phyloP scores from a whole-genome alignment of 2,329 filamentous ascomycete species.

The Geosmithia morbida region DNA sequence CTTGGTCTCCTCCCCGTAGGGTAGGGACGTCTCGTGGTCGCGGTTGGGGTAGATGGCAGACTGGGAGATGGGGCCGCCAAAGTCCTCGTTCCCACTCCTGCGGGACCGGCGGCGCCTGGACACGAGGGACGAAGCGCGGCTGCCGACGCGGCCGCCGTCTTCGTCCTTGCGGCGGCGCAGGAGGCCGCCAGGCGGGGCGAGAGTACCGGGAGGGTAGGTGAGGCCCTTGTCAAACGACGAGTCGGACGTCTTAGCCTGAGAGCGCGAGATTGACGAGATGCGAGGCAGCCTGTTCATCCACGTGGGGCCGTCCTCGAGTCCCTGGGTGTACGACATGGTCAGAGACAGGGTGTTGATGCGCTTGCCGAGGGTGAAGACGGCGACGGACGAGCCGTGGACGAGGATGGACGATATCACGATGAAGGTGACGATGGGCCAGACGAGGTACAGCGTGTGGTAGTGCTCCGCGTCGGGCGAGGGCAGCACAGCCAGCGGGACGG shows the following conservation, averaged over 20 bases:
- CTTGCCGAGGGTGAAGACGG: slow-evolving; percentile 94
- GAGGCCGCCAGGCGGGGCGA: slow-evolving; percentile 65
- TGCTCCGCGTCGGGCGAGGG: slow-evolving; percentile 40
- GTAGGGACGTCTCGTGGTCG: slow-evolving; percentile 13
- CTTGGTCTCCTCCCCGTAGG: too few species aligned
- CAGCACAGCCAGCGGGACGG: slow-evolving; percentile 56
- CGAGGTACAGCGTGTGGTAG: slow-evolving; percentile 63
- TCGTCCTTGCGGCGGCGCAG: slow-evolving; percentile 64
- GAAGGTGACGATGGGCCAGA: slow-evolving; percentile 94
- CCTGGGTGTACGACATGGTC: slow-evolving; percentile 91
- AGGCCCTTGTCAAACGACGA: slow-evolving; percentile 49
- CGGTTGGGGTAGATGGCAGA: slow-evolving; percentile 71
- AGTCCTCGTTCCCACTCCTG: slow-evolving; percentile 45
- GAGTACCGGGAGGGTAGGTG: slow-evolving; percentile 50
- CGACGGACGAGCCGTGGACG: slow-evolving; percentile 94
- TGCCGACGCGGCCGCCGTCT: slow-evolving; percentile 44
- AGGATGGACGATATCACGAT: slow-evolving; percentile 88
- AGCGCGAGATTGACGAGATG: slow-evolving; percentile 54
- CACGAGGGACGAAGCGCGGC: slow-evolving; percentile 44
- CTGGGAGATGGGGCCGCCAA: slow-evolving; percentile 78
- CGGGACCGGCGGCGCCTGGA: slow-evolving; percentile 50
- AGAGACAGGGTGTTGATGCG: slow-evolving; percentile 93
- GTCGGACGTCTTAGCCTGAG: slow-evolving; percentile 76
- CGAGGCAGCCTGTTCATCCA: slow-evolving; percentile 92
- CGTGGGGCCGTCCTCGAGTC: slow-evolving; percentile 71